phyloP scores from a whole-genome alignment of 257 asterid species.

The Scutellaria barbata region DNA sequence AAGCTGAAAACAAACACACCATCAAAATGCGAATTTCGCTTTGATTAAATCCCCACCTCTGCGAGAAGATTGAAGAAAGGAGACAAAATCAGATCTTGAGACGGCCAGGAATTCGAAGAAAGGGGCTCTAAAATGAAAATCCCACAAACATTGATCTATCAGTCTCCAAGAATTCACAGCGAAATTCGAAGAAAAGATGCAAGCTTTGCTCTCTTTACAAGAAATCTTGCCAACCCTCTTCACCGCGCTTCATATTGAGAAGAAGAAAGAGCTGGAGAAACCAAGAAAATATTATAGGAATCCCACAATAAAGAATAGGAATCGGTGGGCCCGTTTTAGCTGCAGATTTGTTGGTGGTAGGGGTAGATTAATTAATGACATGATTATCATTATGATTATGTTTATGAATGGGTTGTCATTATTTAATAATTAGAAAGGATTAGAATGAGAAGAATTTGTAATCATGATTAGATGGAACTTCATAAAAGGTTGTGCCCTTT shows the following conservation, averaged over 20 bases:
- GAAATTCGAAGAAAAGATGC: constrained; percentile 27
- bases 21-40: constrained; percentile 14
- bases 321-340: constrained; percentile 64
- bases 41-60: constrained; percentile 34
- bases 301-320: constrained; percentile 28
- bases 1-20: constrained; percentile 8
- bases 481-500: constrained; percentile 25
- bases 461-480: constrained; percentile 35
- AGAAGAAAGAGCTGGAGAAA: constrained; percentile 35
- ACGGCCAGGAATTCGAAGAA: constrained; percentile 38
- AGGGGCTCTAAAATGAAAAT: constrained; percentile 42
- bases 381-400: constrained; percentile 32
- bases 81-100: constrained; percentile 58
- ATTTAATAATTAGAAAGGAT: constrained; percentile 33
- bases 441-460: constrained; percentile 38
- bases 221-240: constrained; percentile 51
- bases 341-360: constrained; percentile 68
- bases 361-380: constrained; percentile 46
- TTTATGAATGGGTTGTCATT: constrained; percentile 43
- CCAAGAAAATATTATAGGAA: constrained; percentile 33
- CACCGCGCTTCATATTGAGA: constrained; percentile 50
- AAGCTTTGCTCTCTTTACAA: constrained; percentile 34
- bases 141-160: constrained; percentile 42
- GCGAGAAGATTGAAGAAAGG: constrained; percentile 40
- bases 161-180: constrained; percentile 39